Evolutionary conservation across 1,284 basidiomycete species (phyloP).

Genomic region (Cutaneotrichosporon sp.): DNA sequence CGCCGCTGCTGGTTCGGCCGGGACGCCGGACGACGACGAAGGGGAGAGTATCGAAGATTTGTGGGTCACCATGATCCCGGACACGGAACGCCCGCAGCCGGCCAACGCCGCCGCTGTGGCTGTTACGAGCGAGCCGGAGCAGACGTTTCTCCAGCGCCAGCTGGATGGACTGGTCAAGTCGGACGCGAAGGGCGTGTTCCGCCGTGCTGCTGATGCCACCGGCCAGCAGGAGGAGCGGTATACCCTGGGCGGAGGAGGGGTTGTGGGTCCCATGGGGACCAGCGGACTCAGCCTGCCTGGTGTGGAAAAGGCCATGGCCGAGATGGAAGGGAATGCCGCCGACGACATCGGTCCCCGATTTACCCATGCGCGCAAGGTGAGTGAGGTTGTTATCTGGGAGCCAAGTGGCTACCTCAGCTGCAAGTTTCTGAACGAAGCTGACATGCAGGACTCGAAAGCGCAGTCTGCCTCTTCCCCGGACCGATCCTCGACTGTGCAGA

Average conservation of each 20-base stretch:
- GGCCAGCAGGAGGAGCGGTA: constrained; percentile 43
- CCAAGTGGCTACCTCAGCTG: too few relatives aligned
- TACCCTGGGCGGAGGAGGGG: constrained; percentile 39
- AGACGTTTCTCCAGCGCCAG: constrained; percentile 77
- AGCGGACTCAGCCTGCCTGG: constrained; percentile 74
- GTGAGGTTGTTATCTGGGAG: neutral
- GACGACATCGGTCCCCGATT: neutral
- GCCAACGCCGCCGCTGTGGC: constrained; percentile 16
- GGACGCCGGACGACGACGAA: constrained; percentile 39
- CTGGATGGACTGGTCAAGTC: constrained; percentile 85
- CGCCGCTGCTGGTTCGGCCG: too few relatives aligned
- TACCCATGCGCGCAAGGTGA: constrained; percentile 15
- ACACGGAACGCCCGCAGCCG: constrained; percentile 27
- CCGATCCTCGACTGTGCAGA: constrained; percentile 19
- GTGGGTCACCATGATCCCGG: constrained; percentile 47
- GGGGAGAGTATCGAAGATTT: constrained; percentile 39
- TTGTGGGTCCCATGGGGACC: constrained; percentile 83
- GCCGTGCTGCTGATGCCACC: constrained; percentile 57
- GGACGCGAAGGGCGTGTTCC: constrained; percentile 81
- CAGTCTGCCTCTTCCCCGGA: constrained; percentile 19
- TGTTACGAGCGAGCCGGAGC: constrained; percentile 58
- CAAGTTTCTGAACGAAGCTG: too few relatives aligned
- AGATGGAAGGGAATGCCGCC: constrained; percentile 62
- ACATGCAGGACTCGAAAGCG: constrained; percentile 25
- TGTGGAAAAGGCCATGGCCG: constrained; percentile 75